These are phyloP conservation scores for Tylopilus cervinicoccineus DNA, from an alignment of 768 basidiomycete species.

Conservation along the genomic window DNA sequence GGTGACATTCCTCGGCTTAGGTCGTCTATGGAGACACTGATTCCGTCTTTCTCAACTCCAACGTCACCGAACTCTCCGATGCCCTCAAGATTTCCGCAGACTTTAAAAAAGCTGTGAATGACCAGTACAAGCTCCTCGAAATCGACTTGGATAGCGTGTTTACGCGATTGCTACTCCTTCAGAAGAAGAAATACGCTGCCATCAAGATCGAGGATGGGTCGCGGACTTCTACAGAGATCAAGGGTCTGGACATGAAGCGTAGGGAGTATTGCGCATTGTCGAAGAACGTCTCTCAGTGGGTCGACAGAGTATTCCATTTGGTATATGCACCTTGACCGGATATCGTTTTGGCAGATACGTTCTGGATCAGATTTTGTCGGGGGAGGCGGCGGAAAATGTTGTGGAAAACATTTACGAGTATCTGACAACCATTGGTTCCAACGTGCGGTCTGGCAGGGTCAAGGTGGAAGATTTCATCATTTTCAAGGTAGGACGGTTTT, in stretches of 20 bases:
- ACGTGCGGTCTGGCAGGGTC: constrained; percentile 71
- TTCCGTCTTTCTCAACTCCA: constrained; percentile 97
- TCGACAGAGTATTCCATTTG: background rate
- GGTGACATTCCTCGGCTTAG: constrained; percentile 37
- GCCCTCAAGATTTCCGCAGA: constrained; percentile 88
- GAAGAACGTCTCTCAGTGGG: constrained; percentile 90
- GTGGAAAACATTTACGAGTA: constrained; percentile 94
- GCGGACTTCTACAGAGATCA: constrained; percentile 80
- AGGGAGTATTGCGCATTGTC: constrained; percentile 92
- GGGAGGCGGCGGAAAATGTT: constrained; percentile 84
- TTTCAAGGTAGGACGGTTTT: constrained; percentile 64
- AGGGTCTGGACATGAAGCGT: constrained; percentile 98
- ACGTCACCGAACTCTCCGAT: constrained; percentile 81
- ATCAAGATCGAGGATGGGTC: constrained; percentile 87
- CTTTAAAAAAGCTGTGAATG: constrained; percentile 96
- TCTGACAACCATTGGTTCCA: constrained; percentile 67
- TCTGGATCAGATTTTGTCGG: constrained; percentile 85
- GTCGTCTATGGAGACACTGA: constrained; percentile 99
- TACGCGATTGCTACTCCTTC: constrained; percentile 84
- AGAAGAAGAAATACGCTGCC: constrained; percentile 99
- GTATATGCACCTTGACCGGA: constrained; percentile 1
- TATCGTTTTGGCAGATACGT: constrained; percentile 61
- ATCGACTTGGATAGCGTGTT: constrained; percentile 96
- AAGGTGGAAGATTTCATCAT: constrained; percentile 94
- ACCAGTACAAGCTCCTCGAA: constrained; percentile 91